Evolutionary conservation across 1,284 basidiomycete species (phyloP).

Genomic region (Ganoderma multipileum): DNA sequence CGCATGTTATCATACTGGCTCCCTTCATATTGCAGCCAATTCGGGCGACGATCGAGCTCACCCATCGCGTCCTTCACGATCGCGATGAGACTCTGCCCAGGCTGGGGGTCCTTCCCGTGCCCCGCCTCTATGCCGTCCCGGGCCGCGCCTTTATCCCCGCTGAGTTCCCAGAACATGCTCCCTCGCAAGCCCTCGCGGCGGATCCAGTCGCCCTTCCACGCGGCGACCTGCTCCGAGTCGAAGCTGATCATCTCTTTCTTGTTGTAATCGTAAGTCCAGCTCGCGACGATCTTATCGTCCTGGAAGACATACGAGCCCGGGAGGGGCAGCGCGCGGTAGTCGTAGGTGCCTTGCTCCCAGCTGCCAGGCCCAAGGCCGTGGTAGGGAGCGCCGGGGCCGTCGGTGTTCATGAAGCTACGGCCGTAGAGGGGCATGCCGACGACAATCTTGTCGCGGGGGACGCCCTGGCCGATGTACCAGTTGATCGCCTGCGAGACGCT

Average conservation of each 20-base stretch:
- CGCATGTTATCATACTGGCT: constrained; percentile 81
- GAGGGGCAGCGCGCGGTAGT: constrained; percentile 80
- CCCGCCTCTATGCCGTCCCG: constrained; percentile 73
- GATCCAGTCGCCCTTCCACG: constrained; percentile 82
- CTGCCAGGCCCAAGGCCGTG: constrained; percentile 76
- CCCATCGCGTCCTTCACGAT: constrained; percentile 82
- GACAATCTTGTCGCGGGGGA: constrained; percentile 82
- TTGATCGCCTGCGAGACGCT: constrained; percentile 74
- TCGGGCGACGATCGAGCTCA: constrained; percentile 64
- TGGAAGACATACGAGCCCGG: constrained; percentile 67
- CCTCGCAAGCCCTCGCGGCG: constrained; percentile 73
- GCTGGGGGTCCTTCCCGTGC: constrained; percentile 43
- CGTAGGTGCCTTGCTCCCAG: constrained; percentile 85
- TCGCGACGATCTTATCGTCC: constrained; percentile 66
- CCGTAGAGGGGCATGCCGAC: constrained; percentile 93
- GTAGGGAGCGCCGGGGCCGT: constrained; percentile 83
- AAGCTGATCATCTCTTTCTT: constrained; percentile 83
- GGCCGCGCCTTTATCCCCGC: constrained; percentile 74
- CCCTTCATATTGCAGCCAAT: constrained; percentile 76
- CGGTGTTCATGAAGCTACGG: constrained; percentile 87
- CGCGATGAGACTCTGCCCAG: constrained; percentile 60
- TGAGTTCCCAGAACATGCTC: constrained; percentile 89
- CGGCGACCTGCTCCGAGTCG: constrained; percentile 73
- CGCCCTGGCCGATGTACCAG: constrained; percentile 78
- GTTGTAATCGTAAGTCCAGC: constrained; percentile 75